These are phyloP conservation scores for Waitea zeae DNA, from an alignment of 1,284 basidiomycete genomes.

Conservation along the genomic window DNA sequence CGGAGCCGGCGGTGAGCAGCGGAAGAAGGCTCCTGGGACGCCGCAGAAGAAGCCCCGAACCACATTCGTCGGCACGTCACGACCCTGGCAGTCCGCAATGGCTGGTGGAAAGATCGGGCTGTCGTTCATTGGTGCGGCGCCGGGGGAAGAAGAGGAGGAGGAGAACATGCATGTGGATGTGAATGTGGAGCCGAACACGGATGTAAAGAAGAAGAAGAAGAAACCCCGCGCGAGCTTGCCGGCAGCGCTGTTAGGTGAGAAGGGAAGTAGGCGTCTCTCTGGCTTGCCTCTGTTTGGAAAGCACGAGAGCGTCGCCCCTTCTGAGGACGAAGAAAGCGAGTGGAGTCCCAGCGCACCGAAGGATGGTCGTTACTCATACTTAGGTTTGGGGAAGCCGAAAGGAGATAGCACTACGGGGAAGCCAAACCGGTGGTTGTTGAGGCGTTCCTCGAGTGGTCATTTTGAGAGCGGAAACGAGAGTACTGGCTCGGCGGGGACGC, in stretches of 20 bases:
- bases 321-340: constrained; percentile 10
- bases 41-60: constrained; percentile 61
- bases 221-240: constrained; percentile 60
- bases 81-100: constrained; percentile 67
- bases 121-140: constrained; percentile 17
- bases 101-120: constrained; percentile 42
- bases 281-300: not conserved
- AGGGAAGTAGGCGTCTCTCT: constrained; percentile 11
- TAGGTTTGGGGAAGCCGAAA: constrained; percentile 48
- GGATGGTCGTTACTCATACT: constrained; percentile 34
- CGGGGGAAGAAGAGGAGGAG: constrained; percentile 8
- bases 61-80: constrained; percentile 26
- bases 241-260: constrained; percentile 24
- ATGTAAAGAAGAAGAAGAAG: constrained; percentile 24
- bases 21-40: constrained; percentile 56
- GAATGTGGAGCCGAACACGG: no score
- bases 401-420: constrained; percentile 18
- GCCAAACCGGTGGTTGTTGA: constrained; percentile 53
- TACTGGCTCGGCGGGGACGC: constrained; percentile 40
- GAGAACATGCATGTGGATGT: no score
- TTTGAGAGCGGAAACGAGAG: constrained; percentile 56
- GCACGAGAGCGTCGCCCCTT: constrained; percentile 7
- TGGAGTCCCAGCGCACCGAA: constrained; percentile 32
- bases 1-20: constrained; percentile 26
- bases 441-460: constrained; percentile 59